phyloP scores from a whole-genome alignment of 129 eudicot species.

The Helianthus annuus region HanXRQr2.0-SUNRISE NC_035433.2:35052177-35052676 shows the following conservation, averaged over 20 bases:
- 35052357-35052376: background rate
- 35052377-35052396: slow-evolving; percentile 3
- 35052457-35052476: background rate
- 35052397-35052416: background rate
- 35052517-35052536: slow-evolving; percentile 45
- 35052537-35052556: slow-evolving; percentile 20
- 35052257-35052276: background rate
- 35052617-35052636: too few species aligned
- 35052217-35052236: slow-evolving; percentile 4
- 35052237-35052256: background rate
- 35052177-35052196: slow-evolving; percentile 4
- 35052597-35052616: too few species aligned
- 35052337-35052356: background rate
- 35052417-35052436: background rate
- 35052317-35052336: slow-evolving; percentile 6
- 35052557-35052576: slow-evolving; percentile 38
- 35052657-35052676: too few species aligned
- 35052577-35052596: slow-evolving; percentile 26
- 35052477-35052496: background rate
- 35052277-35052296: background rate
- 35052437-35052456: background rate
- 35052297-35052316: background rate
- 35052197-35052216: slow-evolving; percentile 3
- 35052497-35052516: background rate
- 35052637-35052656: too few species aligned